phyloP scores from a whole-genome alignment of 2,329 filamentous ascomycete genomes.

The Colletotrichum sp. region DNA sequence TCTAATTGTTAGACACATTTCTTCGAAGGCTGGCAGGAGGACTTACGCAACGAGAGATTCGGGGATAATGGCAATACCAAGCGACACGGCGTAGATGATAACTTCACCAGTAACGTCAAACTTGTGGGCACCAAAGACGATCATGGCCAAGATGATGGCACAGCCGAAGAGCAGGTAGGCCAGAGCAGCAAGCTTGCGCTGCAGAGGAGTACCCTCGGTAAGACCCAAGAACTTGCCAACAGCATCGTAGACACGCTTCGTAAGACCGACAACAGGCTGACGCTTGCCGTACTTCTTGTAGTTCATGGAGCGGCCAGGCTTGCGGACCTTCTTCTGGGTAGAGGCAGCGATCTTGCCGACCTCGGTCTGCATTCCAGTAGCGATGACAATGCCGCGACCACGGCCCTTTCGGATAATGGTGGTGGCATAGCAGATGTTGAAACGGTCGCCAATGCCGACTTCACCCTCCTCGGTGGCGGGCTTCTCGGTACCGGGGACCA shows the following conservation, averaged over 20 bases:
- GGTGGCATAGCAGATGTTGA: slow-evolving; percentile 78
- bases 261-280: slow-evolving; percentile 51
- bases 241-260: slow-evolving; percentile 52
- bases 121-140: slow-evolving; percentile 63
- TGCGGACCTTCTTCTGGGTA: slow-evolving; percentile 56
- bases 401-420: slow-evolving; percentile 76
- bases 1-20: slow-evolving; percentile 16
- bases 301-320: slow-evolving; percentile 60
- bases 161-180: slow-evolving; percentile 79
- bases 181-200: slow-evolving; percentile 78
- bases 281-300: slow-evolving; percentile 58
- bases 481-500: slow-evolving; percentile 50
- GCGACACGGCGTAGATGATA: slow-evolving; percentile 62
- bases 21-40: rapidly evolving
- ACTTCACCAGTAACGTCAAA: slow-evolving; percentile 57
- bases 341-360: slow-evolving; percentile 72
- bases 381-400: slow-evolving; percentile 74
- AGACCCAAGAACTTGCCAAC: slow-evolving; percentile 65
- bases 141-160: slow-evolving; percentile 62
- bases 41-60: slow-evolving; percentile 68
- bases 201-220: slow-evolving; percentile 75
- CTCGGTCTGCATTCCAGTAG: slow-evolving; percentile 75
- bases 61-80: slow-evolving; percentile 67
- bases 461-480: slow-evolving; percentile 49
- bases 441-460: slow-evolving; percentile 72